Percentiles rank a stretch among this genome's conserved stretches.
These are phyloP conservation scores for Dictyostelium purpureum DNA, from an alignment of 78 protist species.

Conservation along the genomic window DNA sequence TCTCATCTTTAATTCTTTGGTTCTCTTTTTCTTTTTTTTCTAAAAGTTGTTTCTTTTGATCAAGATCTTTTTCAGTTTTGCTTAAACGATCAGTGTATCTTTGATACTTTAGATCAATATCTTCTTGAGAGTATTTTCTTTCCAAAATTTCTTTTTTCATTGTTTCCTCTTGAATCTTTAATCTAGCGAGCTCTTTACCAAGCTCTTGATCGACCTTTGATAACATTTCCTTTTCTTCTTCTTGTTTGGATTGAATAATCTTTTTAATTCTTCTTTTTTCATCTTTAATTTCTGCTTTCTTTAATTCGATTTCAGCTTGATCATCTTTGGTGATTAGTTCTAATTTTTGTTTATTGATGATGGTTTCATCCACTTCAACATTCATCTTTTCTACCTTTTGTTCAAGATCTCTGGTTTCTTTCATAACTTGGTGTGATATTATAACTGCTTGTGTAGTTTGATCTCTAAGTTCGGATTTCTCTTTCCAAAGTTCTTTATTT, in stretches of 20 bases:
- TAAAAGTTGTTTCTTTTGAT: background rate
- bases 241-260: background rate
- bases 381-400: background rate
- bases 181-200: background rate
- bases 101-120: conserved; percentile 14
- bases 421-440: background rate
- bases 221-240: background rate
- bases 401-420: background rate
- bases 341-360: background rate
- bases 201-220: background rate
- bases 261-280: conserved; percentile 45
- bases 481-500: background rate
- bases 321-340: conserved; percentile 9
- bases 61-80: background rate
- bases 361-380: background rate
- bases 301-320: conserved; percentile 10
- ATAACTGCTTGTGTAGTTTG: background rate
- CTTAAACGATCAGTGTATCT: conserved; percentile 13
- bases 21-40: background rate
- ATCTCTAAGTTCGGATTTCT: conserved; percentile 17
- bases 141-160: conserved; percentile 28
- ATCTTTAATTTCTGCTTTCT: conserved; percentile 35
- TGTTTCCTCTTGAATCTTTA: background rate
- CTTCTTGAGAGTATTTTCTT: background rate
- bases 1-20: conserved; percentile 13